Evolutionary conservation across 192 early-diverging fungal genomes (phyloP).

Genomic region (Radiomyces spectabilis): DNA sequence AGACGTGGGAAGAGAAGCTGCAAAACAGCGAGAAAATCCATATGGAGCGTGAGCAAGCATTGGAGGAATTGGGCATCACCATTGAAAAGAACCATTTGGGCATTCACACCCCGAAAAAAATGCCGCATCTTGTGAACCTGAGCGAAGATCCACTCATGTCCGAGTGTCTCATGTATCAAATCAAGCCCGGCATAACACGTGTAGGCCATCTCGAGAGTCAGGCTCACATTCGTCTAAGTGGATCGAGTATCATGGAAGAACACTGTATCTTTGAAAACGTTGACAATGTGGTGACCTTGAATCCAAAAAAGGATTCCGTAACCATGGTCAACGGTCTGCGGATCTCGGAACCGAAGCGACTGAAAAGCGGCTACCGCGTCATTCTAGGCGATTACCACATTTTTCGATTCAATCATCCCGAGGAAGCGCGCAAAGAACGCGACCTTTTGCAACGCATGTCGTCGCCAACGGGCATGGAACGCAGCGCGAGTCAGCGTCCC

Average conservation of each 20-base stretch:
- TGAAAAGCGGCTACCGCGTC: slow-evolving; percentile 69
- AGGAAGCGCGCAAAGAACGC: slow-evolving; percentile 64
- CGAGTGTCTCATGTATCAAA: slow-evolving; percentile 71
- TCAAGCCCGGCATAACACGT: slow-evolving; percentile 53
- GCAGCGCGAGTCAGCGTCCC: not conserved
- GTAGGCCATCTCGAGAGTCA: slow-evolving; percentile 42
- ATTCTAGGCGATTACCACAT: slow-evolving; percentile 77
- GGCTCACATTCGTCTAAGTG: slow-evolving; percentile 36
- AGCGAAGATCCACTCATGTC: slow-evolving; percentile 74
- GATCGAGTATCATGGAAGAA: slow-evolving; percentile 34
- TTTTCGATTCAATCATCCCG: slow-evolving; percentile 80
- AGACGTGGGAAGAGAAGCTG: slow-evolving; percentile 73
- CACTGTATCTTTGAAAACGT: slow-evolving; percentile 65
- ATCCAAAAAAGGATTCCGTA: slow-evolving; percentile 44
- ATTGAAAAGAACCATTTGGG: slow-evolving; percentile 54
- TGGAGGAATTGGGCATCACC: slow-evolving; percentile 61
- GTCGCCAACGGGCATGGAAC: not conserved
- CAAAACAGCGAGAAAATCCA: slow-evolving; percentile 53
- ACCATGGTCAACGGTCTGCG: slow-evolving; percentile 75
- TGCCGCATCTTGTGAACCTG: slow-evolving; percentile 71
- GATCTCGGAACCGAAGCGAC: slow-evolving; percentile 42
- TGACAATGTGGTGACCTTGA: slow-evolving; percentile 47
- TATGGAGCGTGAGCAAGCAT: slow-evolving; percentile 44
- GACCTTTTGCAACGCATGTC: slow-evolving; percentile 24
- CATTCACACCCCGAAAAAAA: slow-evolving; percentile 54